phyloP scores from a whole-genome alignment of 2,329 filamentous ascomycete species.

The Periconia sp. region DNA sequence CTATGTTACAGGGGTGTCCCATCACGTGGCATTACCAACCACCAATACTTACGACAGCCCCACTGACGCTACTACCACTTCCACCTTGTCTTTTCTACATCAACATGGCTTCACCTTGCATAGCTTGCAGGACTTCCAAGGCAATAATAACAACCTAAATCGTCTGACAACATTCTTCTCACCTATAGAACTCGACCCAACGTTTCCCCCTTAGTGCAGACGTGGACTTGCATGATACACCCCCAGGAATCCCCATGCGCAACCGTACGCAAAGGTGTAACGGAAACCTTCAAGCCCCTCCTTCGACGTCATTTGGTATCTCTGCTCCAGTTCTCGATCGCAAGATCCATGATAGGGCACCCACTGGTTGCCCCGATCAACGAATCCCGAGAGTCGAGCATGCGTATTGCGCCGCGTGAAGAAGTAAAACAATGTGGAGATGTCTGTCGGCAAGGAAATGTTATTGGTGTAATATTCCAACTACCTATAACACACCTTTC shows the following conservation, averaged over 20 bases:
- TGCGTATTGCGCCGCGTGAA: constrained; percentile 7
- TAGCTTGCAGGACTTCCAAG: constrained; percentile 15
- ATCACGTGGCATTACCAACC: constrained; percentile 20
- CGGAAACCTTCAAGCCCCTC: constrained; percentile 4
- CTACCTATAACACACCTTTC: constrained; percentile 1
- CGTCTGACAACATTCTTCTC: constrained; percentile 7
- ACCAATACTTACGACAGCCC: constrained; percentile 19
- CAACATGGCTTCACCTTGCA: constrained; percentile 20
- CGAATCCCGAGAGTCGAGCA: constrained; percentile 23
- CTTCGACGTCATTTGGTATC: constrained; percentile 35
- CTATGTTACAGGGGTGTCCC: constrained; percentile 30
- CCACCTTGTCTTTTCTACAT: constrained; percentile 15
- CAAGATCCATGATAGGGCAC: constrained; percentile 18
- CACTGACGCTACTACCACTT: constrained; percentile 24
- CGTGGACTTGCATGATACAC: constrained; percentile 18
- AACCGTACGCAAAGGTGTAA: too few species aligned
- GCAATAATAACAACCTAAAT: constrained; percentile 5
- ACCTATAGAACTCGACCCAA: constrained; percentile 12
- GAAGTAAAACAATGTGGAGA: constrained; percentile 17
- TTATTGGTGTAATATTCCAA: neutral
- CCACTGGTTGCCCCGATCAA: constrained; percentile 32
- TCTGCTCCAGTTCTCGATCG: constrained; percentile 24
- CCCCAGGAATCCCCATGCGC: constrained; percentile 23
- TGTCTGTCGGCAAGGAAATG: constrained; percentile 4
- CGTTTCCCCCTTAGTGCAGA: constrained; percentile 5